phyloP scores from a whole-genome alignment of 129 eudicot species.

The Tagetes patula region DNA sequence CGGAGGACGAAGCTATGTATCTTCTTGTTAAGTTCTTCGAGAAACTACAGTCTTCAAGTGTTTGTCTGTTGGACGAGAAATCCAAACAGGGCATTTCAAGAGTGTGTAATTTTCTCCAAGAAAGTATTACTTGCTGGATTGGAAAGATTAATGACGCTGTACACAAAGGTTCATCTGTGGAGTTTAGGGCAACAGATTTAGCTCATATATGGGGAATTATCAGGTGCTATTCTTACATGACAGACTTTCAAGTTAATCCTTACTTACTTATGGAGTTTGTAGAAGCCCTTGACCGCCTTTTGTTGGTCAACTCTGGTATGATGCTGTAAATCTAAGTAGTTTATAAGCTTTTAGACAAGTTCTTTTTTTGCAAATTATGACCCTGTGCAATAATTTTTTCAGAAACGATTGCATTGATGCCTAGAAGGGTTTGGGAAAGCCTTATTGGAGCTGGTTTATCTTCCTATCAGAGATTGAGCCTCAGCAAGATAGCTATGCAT shows the following conservation, averaged over 20 bases:
- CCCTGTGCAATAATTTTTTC: constrained; percentile 14
- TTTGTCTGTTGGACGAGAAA: constrained; percentile 40
- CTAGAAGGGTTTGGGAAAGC: constrained; percentile 54
- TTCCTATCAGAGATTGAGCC: constrained; percentile 49
- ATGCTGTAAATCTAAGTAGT: neutral
- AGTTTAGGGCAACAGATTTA: constrained; percentile 44
- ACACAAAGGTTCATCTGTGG: constrained; percentile 28
- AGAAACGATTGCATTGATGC: constrained; percentile 41
- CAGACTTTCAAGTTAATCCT: constrained; percentile 41
- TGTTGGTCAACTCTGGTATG: constrained; percentile 56
- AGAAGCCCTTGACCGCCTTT: constrained; percentile 67
- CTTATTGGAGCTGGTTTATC: constrained; percentile 72
- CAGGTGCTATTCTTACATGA: constrained; percentile 61
- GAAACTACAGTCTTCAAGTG: constrained; percentile 42
- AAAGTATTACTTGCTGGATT: constrained; percentile 47
- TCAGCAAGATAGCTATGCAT: constrained; percentile 18
- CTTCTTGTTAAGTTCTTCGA: constrained; percentile 55
- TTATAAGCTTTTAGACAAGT: constrained; percentile 8
- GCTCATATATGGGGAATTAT: constrained; percentile 74
- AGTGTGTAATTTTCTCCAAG: constrained; percentile 34
- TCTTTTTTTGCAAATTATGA: constrained; percentile 22
- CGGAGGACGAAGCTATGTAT: constrained; percentile 57
- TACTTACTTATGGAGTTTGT: constrained; percentile 63
- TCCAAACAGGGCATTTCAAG: constrained; percentile 35
- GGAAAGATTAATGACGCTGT: constrained; percentile 40